Evolutionary conservation across 2,329 filamentous ascomycete genomes (phyloP).

Genomic region (Diaporthe caulivora): DNA sequence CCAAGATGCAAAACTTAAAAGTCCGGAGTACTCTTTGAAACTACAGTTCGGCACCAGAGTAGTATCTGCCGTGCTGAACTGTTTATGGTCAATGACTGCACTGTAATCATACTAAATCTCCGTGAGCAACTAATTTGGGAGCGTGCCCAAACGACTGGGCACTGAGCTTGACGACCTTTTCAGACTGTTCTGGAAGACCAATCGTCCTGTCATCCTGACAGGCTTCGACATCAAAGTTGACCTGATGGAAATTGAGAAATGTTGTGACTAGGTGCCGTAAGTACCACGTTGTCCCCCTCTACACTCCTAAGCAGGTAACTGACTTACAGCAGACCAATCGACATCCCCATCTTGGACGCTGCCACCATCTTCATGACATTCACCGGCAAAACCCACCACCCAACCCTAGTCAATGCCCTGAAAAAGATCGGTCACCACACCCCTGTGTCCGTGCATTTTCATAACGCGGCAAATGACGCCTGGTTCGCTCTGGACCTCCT

Average conservation of each 20-base stretch:
- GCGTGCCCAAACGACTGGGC: no score
- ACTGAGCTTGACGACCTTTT: not conserved
- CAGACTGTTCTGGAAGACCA: not conserved
- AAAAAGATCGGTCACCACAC: not conserved
- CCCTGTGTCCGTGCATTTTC: not conserved
- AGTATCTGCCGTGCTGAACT: no score
- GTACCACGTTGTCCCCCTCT: no score
- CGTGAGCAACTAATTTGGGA: no score
- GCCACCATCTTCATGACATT: not conserved
- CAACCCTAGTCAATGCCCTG: not conserved
- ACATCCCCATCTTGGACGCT: not conserved
- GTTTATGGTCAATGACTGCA: no score
- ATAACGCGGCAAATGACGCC: constrained; percentile 7
- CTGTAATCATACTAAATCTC: no score
- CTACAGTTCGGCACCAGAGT: no score
- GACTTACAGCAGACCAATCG: not conserved
- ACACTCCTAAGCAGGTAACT: no score
- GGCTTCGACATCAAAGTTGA: not conserved
- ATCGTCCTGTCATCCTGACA: not conserved
- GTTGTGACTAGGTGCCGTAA: constrained; percentile 1
- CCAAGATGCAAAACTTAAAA: no score
- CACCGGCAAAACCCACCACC: not conserved
- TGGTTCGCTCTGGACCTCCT: constrained; percentile 2
- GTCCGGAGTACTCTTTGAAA: no score
- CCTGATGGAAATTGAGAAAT: not conserved